phyloP scores from a whole-genome alignment of 2,329 filamentous ascomycete genomes.

The Fusarium nurragi region DNA sequence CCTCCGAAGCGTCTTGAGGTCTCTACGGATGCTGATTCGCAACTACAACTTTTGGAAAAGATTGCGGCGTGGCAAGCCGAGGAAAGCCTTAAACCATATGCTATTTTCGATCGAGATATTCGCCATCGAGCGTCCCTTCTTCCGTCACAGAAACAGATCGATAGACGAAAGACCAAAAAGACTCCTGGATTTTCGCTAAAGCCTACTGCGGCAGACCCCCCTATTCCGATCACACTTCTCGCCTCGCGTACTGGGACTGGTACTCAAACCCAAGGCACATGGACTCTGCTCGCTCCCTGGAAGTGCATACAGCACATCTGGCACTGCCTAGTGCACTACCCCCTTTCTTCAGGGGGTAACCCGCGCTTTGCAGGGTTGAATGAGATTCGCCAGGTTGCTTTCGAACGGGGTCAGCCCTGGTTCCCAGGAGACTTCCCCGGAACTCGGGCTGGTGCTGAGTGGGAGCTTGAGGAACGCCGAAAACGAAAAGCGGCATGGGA shows the following conservation, averaged over 20 bases:
- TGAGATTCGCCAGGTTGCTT: slow-evolving; percentile 81
- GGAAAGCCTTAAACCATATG: slow-evolving; percentile 54
- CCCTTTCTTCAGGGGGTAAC: slow-evolving; percentile 80
- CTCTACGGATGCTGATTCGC: slow-evolving; percentile 51
- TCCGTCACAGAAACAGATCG: slow-evolving; percentile 82
- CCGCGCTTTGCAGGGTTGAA: slow-evolving; percentile 84
- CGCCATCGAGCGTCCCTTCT: slow-evolving; percentile 72
- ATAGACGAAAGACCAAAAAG: slow-evolving; percentile 74
- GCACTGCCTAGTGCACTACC: slow-evolving; percentile 85
- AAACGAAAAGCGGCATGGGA: slow-evolving; percentile 84
- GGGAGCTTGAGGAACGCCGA: slow-evolving; percentile 74
- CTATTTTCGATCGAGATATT: slow-evolving; percentile 73
- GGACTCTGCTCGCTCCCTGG: slow-evolving; percentile 90
- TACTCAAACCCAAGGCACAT: slow-evolving; percentile 70
- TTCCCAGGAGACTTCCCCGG: slow-evolving; percentile 88
- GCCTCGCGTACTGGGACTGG: slow-evolving; percentile 62
- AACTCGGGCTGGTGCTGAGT: slow-evolving; percentile 79
- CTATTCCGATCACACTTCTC: slow-evolving; percentile 80
- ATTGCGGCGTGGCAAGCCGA: slow-evolving; percentile 77
- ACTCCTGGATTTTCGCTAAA: slow-evolving; percentile 70
- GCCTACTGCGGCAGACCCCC: slow-evolving; percentile 69
- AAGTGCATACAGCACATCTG: slow-evolving; percentile 87
- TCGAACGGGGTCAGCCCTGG: slow-evolving; percentile 81
- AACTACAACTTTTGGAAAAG: slow-evolving; percentile 62
- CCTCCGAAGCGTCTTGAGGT: slow-evolving; percentile 70